These are phyloP conservation scores for Colletotrichum gloeosporioides DNA, from an alignment of 2,329 filamentous ascomycete species.

Conservation along the genomic window DNA sequence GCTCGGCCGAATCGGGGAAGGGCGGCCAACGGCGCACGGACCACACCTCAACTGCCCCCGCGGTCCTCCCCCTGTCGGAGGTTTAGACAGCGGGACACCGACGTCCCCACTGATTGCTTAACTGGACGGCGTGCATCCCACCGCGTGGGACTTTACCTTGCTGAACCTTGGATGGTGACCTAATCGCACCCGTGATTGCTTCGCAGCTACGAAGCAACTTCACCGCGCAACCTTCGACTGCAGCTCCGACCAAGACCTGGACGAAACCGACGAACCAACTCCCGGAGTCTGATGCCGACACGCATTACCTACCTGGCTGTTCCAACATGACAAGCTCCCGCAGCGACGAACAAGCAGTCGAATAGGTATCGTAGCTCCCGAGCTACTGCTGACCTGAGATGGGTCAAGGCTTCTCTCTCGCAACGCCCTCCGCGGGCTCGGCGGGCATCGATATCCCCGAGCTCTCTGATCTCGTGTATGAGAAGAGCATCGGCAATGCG, in stretches of 20 bases:
- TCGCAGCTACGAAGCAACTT: background rate
- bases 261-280: no score
- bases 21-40: background rate
- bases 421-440: conserved; percentile 87
- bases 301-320: background rate
- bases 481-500: conserved; percentile 88
- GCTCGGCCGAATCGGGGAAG: background rate
- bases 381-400: conserved; percentile 53
- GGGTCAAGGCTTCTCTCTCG: conserved; percentile 96
- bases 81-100: conserved; percentile 4
- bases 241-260: background rate
- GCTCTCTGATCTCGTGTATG: conserved; percentile 87
- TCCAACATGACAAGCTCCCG: conserved; percentile 12
- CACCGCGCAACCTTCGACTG: background rate
- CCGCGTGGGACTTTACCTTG: background rate
- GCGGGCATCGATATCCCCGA: conserved; percentile 95
- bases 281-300: background rate
- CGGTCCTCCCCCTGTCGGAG: conserved; percentile 2
- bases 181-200: conserved; percentile 18
- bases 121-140: background rate
- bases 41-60: background rate
- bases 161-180: conserved; percentile 8
- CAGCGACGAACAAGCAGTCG: conserved; percentile 6
- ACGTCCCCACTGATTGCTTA: conserved; percentile 8
- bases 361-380: conserved; percentile 4